Evolutionary conservation across 2,329 filamentous ascomycete genomes (phyloP).

Genomic region (Zymoseptoria ardabiliae): DNA sequence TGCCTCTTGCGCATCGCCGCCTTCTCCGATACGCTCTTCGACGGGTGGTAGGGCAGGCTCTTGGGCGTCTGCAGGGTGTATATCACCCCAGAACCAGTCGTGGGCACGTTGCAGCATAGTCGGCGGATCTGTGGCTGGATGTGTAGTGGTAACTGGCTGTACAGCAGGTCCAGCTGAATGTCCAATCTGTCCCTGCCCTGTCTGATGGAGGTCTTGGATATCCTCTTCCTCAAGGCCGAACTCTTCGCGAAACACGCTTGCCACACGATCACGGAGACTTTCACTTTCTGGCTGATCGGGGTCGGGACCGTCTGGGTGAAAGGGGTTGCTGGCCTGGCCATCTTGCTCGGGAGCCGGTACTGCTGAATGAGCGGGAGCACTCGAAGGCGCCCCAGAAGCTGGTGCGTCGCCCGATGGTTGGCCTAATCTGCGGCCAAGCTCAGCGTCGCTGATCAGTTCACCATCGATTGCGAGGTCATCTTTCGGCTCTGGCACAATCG

Average conservation of each 20-base stretch:
- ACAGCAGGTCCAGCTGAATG: not conserved
- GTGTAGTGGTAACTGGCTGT: not conserved
- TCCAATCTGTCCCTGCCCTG: not conserved
- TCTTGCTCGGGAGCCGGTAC: not conserved
- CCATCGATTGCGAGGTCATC: not conserved
- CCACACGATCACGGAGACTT: conserved; percentile 11
- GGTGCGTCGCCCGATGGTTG: not conserved
- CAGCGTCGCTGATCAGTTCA: conserved; percentile 8
- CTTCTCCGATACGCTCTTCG: conserved; percentile 55
- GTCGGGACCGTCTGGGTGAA: conserved; percentile 12
- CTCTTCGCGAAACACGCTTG: conserved; percentile 19
- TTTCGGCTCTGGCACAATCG: conserved; percentile 22
- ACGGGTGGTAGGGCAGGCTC: conserved; percentile 39
- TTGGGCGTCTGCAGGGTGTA: conserved; percentile 21
- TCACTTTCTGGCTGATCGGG: conserved; percentile 6
- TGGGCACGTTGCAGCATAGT: conserved; percentile 27
- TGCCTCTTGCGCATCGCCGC: conserved; percentile 52
- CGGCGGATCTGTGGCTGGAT: not conserved
- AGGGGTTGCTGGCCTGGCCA: conserved; percentile 5
- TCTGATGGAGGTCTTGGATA: conserved; percentile 4
- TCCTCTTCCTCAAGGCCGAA: conserved; percentile 18
- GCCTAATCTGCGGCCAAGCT: conserved; percentile 4
- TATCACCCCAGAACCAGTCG: conserved; percentile 45
- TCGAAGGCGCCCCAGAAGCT: not conserved
- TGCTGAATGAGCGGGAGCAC: not conserved